Evolutionary conservation across 768 basidiomycete species (phyloP).

Genomic region (Hemileccinum impolitum): DNA sequence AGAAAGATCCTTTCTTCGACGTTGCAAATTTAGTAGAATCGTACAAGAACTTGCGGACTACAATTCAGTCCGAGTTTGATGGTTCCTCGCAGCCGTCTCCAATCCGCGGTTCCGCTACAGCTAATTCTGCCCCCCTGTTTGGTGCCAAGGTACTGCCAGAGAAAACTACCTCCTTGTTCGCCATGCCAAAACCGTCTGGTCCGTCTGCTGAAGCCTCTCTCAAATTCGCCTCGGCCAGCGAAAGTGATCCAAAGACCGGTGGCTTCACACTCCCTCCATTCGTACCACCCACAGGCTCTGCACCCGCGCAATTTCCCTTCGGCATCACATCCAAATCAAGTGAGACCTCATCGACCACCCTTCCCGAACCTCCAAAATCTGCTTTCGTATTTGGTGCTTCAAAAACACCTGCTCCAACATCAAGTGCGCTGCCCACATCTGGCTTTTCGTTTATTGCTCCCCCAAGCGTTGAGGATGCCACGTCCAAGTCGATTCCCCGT

Average conservation of each 20-base stretch:
- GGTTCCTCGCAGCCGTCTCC: conserved; percentile 19
- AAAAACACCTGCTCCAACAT: conserved; percentile 1
- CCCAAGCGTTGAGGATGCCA: conserved; percentile 5
- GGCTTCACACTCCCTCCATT: conserved; percentile 27
- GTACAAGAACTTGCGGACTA: conserved; percentile 55
- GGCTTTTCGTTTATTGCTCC: conserved; percentile 19
- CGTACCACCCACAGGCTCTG: conserved; percentile 18
- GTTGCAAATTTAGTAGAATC: conserved; percentile 51
- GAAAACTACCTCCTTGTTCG: conserved; percentile 14
- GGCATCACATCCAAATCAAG: conserved; percentile 15
- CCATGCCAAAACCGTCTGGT: conserved; percentile 36
- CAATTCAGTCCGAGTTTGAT: conserved; percentile 57
- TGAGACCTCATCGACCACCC: conserved; percentile 16
- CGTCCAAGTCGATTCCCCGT: conserved; percentile 4
- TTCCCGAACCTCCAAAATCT: conserved; percentile 26
- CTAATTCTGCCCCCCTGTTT: conserved; percentile 12
- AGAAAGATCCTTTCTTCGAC: conserved; percentile 70
- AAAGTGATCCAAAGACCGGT: conserved; percentile 16
- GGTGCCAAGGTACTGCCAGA: conserved; percentile 11
- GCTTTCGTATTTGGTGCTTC: conserved; percentile 25
- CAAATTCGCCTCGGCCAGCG: conserved; percentile 11
- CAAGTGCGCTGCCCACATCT: conserved; percentile 8
- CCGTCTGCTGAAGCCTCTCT: conserved; percentile 16
- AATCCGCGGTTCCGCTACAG: conserved; percentile 3
- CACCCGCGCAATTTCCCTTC: conserved; percentile 11